phyloP scores from a whole-genome alignment of 495 filamentous ascomycete genomes.

The Geopyxis carbonaria region DNA sequence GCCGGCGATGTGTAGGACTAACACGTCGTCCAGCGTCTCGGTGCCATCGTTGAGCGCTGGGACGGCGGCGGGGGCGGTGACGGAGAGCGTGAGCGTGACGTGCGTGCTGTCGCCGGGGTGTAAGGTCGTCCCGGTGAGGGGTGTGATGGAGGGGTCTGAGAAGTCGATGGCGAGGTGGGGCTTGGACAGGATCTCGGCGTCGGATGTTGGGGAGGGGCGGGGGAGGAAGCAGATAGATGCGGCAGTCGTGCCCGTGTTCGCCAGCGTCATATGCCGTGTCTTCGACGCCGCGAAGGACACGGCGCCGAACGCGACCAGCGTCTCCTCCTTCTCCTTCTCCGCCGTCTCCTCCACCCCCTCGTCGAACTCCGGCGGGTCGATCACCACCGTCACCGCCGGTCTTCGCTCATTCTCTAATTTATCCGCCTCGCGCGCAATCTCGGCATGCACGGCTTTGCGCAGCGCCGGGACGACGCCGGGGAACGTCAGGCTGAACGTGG shows the following conservation, averaged over 20 bases:
- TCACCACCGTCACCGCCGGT: conserved; percentile 66
- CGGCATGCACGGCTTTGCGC: conserved; percentile 65
- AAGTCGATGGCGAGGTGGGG: conserved; percentile 17
- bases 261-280: conserved; percentile 54
- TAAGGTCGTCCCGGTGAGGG: conserved; percentile 37
- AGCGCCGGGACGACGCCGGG: conserved; percentile 69
- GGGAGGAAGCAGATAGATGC: conserved; percentile 63
- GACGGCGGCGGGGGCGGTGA: conserved; percentile 47
- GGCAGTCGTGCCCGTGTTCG: conserved; percentile 69
- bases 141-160: neutral
- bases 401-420: conserved; percentile 82
- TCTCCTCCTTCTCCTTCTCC: no score
- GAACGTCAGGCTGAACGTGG: conserved; percentile 63
- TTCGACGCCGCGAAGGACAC: conserved; percentile 50
- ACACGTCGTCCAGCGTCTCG: conserved; percentile 57
- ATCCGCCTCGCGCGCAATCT: conserved; percentile 77
- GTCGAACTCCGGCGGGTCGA: conserved; percentile 38
- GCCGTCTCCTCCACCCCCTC: no score
- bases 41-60: conserved; percentile 52
- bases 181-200: conserved; percentile 18
- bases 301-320: conserved; percentile 60
- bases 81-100: conserved; percentile 44
- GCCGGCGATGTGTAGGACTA: conserved; percentile 69
- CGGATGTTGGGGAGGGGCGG: conserved; percentile 35
- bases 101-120: conserved; percentile 68